Conservation (phyloP, 1,139 yeast genomes). For the Wickerhamomyces sp. region DNA sequence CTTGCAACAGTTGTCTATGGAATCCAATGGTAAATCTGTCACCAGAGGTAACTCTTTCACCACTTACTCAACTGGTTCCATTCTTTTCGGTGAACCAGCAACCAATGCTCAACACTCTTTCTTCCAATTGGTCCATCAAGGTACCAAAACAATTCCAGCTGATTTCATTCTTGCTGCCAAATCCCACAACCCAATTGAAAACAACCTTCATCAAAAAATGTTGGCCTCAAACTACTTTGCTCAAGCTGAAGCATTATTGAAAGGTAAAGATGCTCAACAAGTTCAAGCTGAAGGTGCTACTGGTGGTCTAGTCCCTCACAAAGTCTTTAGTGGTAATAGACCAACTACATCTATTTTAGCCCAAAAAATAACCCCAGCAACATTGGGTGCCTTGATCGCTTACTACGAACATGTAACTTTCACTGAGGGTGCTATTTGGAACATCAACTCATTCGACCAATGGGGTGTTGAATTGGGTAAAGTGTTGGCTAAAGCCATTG, state of each 20-base stretch:
- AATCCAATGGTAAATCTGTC: conserved; percentile 96
- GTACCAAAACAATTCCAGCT: conserved; percentile 94
- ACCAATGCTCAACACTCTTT: conserved; percentile 98
- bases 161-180: conserved; percentile 96
- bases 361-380: conserved; percentile 92
- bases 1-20: conserved; percentile 97
- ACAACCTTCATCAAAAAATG: conserved; percentile 94
- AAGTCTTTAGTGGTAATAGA: conserved; percentile 95
- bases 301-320: conserved; percentile 87
- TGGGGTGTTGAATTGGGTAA: conserved; percentile 99
- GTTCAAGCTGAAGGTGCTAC: conserved; percentile 89
- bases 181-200: conserved; percentile 95
- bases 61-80: conserved; percentile 92
- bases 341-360: conserved; percentile 97
- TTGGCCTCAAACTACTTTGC: conserved; percentile 98
- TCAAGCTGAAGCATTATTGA: conserved; percentile 96
- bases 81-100: conserved; percentile 97
- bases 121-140: conserved; percentile 99
- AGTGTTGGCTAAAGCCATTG: conserved; percentile 93
- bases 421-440: conserved; percentile 99
- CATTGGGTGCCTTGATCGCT: conserved; percentile 93
- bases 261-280: conserved; percentile 83
- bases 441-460: conserved; percentile 98
- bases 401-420: conserved; percentile 97
- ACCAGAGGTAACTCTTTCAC: conserved; percentile 89